Conservation (phyloP, 805 yeast genomes). For the Saturnispora kantuleensis region DNA sequence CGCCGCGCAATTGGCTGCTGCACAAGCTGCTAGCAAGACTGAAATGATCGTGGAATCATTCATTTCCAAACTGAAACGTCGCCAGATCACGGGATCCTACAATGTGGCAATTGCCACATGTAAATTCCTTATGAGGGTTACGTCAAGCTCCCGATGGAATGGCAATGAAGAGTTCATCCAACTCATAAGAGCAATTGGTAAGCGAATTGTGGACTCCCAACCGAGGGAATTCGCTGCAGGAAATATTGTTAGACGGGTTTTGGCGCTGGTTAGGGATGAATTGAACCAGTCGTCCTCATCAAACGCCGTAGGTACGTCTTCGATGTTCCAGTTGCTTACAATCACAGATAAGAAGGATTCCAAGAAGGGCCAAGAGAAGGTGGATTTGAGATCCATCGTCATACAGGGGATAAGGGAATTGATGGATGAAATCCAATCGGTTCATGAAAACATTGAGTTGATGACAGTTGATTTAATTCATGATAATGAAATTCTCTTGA, state of each 20-base stretch:
- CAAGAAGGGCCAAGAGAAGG: conserved; percentile 18
- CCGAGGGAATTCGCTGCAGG: conserved; percentile 87
- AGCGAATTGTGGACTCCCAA: conserved; percentile 61
- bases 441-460: conserved; percentile 82
- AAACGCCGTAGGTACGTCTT: conserved; percentile 51
- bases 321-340: conserved; percentile 82
- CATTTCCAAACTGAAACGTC: conserved; percentile 55
- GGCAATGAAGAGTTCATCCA: conserved; percentile 61
- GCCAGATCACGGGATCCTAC: conserved; percentile 75
- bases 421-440: conserved; percentile 81
- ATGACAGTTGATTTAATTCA: conserved; percentile 91
- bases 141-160: conserved; percentile 84
- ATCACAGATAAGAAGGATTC: conserved; percentile 24
- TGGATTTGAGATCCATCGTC: conserved; percentile 72
- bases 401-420: conserved; percentile 90
- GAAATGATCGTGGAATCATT: conserved; percentile 26
- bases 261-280: conserved; percentile 83
- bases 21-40: conserved; percentile 17
- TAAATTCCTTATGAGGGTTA: conserved; percentile 75
- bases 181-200: conserved; percentile 68
- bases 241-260: conserved; percentile 79
- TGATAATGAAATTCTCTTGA: conserved; percentile 73
- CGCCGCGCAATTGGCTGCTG: conserved; percentile 8
- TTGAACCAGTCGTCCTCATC: conserved; percentile 30
- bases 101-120: conserved; percentile 80